Evolutionary conservation across 495 filamentous ascomycete genomes (phyloP), one percentile per base, ranked within the genome.

Genomic region (Aspergillus bridgeri): DNA sequence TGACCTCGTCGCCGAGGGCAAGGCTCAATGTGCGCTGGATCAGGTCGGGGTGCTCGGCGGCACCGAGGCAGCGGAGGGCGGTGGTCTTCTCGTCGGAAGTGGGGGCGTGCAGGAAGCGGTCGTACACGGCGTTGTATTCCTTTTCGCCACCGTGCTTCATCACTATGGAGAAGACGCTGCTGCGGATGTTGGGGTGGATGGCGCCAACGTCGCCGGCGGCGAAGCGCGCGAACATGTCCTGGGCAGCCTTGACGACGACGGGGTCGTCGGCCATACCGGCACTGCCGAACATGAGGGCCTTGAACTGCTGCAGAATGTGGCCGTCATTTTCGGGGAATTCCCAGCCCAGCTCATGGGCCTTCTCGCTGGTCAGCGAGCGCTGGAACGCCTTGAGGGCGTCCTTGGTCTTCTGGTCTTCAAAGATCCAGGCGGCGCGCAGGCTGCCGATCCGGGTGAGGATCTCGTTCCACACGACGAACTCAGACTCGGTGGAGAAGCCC

Each of bases 391-490:
- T 88, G 20, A 98, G 80, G 6, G 88, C 90, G 58, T 90, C 85
- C 51, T 81, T 83, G 23, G 86, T 82, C 52, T 84, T 75, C 57
- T 83, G 63, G 61, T 92, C 86, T 73, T 96, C 92, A 64, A 96
- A 98, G 24, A 92, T 72, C 92, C 91, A 98, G 21, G 93, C 88
- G 25, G 79, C 79, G 58, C 91, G 89, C 33, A 97, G 81, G 19
- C 83, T 78, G 3, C 83, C 82, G 60, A 97, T 82, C 38, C 91
- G 85, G 15, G 85, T 79, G 38, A 91, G 80, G 54, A 98, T 88
- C 76, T 97, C 91, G 61, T 88, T 89, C 94, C 94, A 98, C 20
- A 98, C 94, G 25, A 97, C 87, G 61, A 91, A 98, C 62, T 94
- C 90, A 7, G 84, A 75, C 75, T 98, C 94, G 45, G 77, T 81